Evolutionary conservation across 192 early-diverging fungal species (phyloP), one percentile per base, ranked within the genome.

Genomic region (Physocladia obscura): DNA sequence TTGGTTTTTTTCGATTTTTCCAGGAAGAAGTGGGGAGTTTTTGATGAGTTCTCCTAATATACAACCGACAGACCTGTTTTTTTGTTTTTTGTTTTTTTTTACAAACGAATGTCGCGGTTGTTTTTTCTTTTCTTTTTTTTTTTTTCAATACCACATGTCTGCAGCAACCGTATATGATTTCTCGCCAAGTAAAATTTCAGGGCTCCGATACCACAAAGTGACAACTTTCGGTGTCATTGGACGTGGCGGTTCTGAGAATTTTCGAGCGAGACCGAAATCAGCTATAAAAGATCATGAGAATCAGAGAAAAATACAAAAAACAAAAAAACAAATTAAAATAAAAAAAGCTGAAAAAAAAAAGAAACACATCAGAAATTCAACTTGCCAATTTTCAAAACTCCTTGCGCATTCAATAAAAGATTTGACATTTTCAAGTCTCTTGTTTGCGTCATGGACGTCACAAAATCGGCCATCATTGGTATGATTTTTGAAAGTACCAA

Each of bases 141-240:
- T n/a, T n/a, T n/a, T 44, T 44, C n/a, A 13, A n/a, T 69, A 84
- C 92, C 93, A 94, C 78, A 93, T 81, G 74, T 94, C 93, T 1
- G 92, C 81, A 0, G 94, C 93, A 26, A 86, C 91, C 21, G 93
- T 94, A 77, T 98, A 98, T 69, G 86, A 87, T n/a, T 89, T 78
- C 1, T 90, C 89, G 11, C 96, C 94, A 1, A 97, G 80, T 32
- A 98, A 75, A 24, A 98, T 74, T 73, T 97, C 94, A 0, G 96
- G 96, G 0, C 94, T 89, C 6, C 96, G 88, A 78, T 98, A 98
- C 96, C 96, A 98, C 36, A 97, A 88, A 0, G 96, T 98, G 4
- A 98, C 95, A 24, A 98, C 95, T 0, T 89, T 89, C 27, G 86
- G 92, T 37, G 92, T 95, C 70, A 96, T 80, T 0, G 92, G 89